phyloP scores from a whole-genome alignment of 2,329 filamentous ascomycete genomes.

The Epichloe typhina region DNA sequence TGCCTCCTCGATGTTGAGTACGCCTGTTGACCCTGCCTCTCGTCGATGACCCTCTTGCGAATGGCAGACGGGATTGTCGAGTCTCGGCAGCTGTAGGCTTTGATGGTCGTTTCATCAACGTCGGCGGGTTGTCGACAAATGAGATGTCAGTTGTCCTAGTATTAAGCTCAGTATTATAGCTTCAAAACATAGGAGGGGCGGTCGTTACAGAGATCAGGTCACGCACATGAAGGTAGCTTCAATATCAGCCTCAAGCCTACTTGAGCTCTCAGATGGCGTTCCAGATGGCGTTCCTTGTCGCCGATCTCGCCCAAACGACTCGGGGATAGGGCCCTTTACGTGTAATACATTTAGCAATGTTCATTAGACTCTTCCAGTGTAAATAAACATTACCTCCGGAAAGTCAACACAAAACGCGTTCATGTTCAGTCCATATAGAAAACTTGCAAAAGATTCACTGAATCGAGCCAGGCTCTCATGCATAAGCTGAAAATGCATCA shows the following conservation, averaged over 20 bases:
- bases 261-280: constrained; percentile 9
- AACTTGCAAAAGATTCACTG: constrained; percentile 83
- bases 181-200: constrained; percentile 7
- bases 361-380: too few species aligned
- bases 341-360: neutral
- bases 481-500: constrained; percentile 95
- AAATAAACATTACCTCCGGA: constrained; percentile 53
- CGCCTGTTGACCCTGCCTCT: constrained; percentile 16
- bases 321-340: constrained; percentile 59
- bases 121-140: constrained; percentile 72
- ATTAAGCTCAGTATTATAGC: neutral
- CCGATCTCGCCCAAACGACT: constrained; percentile 63
- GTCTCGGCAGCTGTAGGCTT: constrained; percentile 30
- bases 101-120: constrained; percentile 35
- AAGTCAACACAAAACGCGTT: constrained; percentile 99
- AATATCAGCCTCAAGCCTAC: constrained; percentile 28
- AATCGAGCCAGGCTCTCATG: constrained; percentile 89
- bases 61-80: constrained; percentile 35
- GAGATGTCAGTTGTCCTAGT: constrained; percentile 77
- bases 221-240: constrained; percentile 79
- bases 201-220: neutral
- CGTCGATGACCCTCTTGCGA: constrained; percentile 27
- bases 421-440: constrained; percentile 95
- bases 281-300: constrained; percentile 42
- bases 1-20: constrained; percentile 28